These are phyloP conservation scores for Cryptococcus sp. DNA, from an alignment of 1,284 basidiomycete species.

Conservation along the genomic window DNA sequence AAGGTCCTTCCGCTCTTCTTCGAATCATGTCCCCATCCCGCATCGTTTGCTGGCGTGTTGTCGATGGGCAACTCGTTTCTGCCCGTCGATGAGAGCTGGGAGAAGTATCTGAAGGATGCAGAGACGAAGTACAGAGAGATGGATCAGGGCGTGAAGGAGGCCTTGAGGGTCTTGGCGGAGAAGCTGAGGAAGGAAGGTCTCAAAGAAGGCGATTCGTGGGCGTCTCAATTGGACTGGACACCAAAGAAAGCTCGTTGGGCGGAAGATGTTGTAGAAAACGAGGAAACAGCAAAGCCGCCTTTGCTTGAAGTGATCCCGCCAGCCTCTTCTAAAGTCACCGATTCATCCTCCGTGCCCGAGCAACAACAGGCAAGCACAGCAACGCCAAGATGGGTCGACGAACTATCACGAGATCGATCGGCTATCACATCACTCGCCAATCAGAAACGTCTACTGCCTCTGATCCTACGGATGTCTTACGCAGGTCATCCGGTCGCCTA, in stretches of 20 bases:
- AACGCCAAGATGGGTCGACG: conserved; percentile 26
- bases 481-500: conserved; percentile 49
- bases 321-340: neutral
- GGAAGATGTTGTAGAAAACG: conserved; percentile 17
- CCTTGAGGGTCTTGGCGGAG: conserved; percentile 68
- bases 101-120: conserved; percentile 73
- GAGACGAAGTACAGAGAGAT: conserved; percentile 77
- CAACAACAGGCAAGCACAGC: conserved; percentile 3
- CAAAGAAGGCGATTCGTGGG: conserved; percentile 82
- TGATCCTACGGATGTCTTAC: conserved; percentile 48
- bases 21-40: conserved; percentile 84
- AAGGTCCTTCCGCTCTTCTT: conserved; percentile 85
- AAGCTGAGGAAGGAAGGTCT: conserved; percentile 60
- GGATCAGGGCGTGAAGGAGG: conserved; percentile 70
- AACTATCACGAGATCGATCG: conserved; percentile 14
- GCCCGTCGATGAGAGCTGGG: conserved; percentile 88
- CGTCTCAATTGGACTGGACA: conserved; percentile 92
- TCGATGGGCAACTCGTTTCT: conserved; percentile 91
- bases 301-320: neutral
- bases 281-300: neutral
- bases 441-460: conserved; percentile 44
- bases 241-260: conserved; percentile 76
- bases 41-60: conserved; percentile 87
- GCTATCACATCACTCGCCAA: conserved; percentile 18
- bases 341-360: neutral